phyloP scores from a whole-genome alignment of 2,329 filamentous ascomycete species.

The Berkeleyomyces basicola region DNA sequence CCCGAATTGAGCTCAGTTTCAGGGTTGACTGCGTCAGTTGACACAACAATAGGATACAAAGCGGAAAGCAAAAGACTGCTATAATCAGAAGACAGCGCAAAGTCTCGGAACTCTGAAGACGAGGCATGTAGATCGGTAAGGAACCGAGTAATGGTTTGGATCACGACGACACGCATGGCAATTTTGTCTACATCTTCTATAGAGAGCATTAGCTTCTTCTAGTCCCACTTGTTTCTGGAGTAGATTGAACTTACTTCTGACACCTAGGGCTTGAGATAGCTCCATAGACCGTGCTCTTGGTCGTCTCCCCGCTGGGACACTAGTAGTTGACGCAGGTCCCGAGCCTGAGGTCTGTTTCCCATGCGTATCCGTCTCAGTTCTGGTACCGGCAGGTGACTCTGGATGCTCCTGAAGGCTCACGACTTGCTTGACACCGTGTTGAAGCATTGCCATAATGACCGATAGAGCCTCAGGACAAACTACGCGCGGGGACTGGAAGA shows the following conservation, averaged over 20 bases:
- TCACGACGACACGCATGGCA: constrained; percentile 39
- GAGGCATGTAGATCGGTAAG: constrained; percentile 61
- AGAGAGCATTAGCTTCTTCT: constrained; percentile 13
- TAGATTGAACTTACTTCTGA: constrained; percentile 28
- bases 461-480: constrained; percentile 62
- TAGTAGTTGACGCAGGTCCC: not conserved
- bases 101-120: constrained; percentile 67
- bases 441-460: constrained; percentile 73
- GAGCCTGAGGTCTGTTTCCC: not conserved
- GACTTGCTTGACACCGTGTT: constrained; percentile 61
- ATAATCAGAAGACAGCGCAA: constrained; percentile 64
- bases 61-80: constrained; percentile 61
- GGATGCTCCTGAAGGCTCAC: constrained; percentile 44
- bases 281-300: constrained; percentile 48
- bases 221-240: not conserved
- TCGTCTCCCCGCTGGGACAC: constrained; percentile 17
- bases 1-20: constrained; percentile 77
- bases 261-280: constrained; percentile 41
- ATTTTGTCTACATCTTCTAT: constrained; percentile 13
- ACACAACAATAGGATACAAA: constrained; percentile 77
- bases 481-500: constrained; percentile 54
- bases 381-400: constrained; percentile 29
- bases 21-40: constrained; percentile 64
- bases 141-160: constrained; percentile 66
- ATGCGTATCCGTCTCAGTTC: not conserved